These are phyloP conservation scores for Entophlyctis luteolus DNA, from an alignment of 192 early-diverging fungal genomes.

Conservation along the genomic window DNA sequence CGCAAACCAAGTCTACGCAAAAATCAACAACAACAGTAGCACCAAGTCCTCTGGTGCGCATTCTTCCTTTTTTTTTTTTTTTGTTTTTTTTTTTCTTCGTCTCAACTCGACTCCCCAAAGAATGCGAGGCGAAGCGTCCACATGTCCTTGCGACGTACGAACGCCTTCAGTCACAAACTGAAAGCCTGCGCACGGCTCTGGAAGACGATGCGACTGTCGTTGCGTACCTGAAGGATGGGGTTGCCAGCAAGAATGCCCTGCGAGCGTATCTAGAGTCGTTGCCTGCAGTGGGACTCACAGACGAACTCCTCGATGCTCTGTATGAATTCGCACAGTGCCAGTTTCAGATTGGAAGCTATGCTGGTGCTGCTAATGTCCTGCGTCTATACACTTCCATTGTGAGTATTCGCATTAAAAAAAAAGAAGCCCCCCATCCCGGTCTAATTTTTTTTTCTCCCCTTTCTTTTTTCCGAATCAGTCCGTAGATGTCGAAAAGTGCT, in stretches of 20 bases:
- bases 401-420: too few species aligned
- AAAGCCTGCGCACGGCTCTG: constrained; percentile 82
- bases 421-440: too few species aligned
- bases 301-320: constrained; percentile 80
- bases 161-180: constrained; percentile 68
- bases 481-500: constrained; percentile 76
- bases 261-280: constrained; percentile 81
- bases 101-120: constrained; percentile 10
- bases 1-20: constrained; percentile 76
- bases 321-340: constrained; percentile 88
- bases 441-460: background rate
- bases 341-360: constrained; percentile 90
- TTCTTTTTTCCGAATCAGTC: constrained; percentile 65
- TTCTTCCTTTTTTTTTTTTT: background rate
- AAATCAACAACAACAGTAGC: constrained; percentile 72
- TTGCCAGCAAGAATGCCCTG: constrained; percentile 92
- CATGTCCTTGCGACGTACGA: constrained; percentile 72
- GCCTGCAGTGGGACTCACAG: constrained; percentile 78
- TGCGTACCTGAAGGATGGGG: constrained; percentile 83
- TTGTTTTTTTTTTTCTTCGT: background rate
- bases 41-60: constrained; percentile 69
- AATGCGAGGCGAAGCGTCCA: constrained; percentile 69
- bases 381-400: constrained; percentile 93
- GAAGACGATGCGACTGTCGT: constrained; percentile 83
- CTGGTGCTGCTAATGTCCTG: constrained; percentile 85